phyloP scores from a whole-genome alignment of 2,329 filamentous ascomycete species.

The Aphanocladium album region DNA sequence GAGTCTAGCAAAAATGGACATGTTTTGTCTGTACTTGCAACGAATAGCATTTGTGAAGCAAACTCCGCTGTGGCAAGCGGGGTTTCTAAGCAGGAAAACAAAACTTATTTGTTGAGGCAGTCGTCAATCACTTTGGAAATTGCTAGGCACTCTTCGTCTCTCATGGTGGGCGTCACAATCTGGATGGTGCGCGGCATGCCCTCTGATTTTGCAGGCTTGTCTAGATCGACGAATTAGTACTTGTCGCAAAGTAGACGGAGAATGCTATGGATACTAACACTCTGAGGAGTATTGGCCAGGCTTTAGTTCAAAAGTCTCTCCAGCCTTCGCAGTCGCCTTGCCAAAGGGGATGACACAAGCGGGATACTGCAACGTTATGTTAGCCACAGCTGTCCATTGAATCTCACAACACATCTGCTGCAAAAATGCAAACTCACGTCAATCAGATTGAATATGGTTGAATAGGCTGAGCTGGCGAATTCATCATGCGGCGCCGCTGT shows the following conservation, averaged over 20 bases:
- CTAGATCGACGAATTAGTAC: slow-evolving; percentile 22
- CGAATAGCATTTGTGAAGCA: too few species aligned
- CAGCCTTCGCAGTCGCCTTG: slow-evolving; percentile 24
- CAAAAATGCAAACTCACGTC: slow-evolving; percentile 35
- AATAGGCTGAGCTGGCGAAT: slow-evolving; percentile 42
- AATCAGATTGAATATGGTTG: slow-evolving; percentile 45
- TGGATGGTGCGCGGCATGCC: slow-evolving; percentile 43
- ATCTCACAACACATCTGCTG: too few species aligned
- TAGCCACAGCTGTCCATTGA: not conserved
- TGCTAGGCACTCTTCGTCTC: slow-evolving; percentile 41
- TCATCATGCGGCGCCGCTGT: slow-evolving; percentile 49
- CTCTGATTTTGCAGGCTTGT: slow-evolving; percentile 34
- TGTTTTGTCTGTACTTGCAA: too few species aligned
- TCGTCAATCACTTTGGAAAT: slow-evolving; percentile 16
- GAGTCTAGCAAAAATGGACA: too few species aligned
- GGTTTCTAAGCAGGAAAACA: too few species aligned
- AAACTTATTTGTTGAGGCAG: slow-evolving; percentile 7
- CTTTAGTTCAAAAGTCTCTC: slow-evolving; percentile 12
- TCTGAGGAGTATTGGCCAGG: slow-evolving; percentile 12
- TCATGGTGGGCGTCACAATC: slow-evolving; percentile 39
- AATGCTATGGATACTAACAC: slow-evolving; percentile 4
- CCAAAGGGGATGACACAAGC: slow-evolving; percentile 43
- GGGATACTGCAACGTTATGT: slow-evolving; percentile 35
- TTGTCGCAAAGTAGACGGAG: not conserved
- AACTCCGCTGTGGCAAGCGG: too few species aligned